These are phyloP conservation scores for Zymoseptoria pseudotritici DNA, from an alignment of 2,329 filamentous ascomycete species.

Conservation along the genomic window DNA sequence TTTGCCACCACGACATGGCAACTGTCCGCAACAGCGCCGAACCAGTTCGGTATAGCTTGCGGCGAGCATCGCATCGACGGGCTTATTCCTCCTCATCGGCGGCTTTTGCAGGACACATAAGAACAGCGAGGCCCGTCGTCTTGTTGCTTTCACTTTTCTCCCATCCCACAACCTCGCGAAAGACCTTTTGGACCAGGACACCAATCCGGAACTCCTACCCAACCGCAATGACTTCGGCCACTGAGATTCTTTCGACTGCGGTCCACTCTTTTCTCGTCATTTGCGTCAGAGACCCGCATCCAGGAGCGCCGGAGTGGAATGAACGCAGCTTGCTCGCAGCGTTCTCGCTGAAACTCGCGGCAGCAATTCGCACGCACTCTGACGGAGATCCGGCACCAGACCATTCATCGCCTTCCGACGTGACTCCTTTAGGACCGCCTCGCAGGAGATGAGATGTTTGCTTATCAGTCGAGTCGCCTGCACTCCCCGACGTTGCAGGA, in stretches of 20 bases:
- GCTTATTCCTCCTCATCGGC: not conserved
- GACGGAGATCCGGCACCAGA: not conserved
- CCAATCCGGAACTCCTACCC: not conserved
- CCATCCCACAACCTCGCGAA: not conserved
- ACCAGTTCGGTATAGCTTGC: constrained; percentile 3
- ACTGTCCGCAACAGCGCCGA: constrained; percentile 6
- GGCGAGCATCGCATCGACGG: constrained; percentile 2
- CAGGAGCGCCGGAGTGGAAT: not conserved
- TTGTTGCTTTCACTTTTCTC: not conserved
- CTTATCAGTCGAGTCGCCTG: not conserved
- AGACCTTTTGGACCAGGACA: not conserved
- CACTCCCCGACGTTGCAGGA: not conserved
- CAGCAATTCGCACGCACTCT: not conserved
- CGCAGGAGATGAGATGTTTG: not conserved
- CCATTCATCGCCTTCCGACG: not conserved
- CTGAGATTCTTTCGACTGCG: not conserved
- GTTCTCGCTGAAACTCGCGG: not conserved
- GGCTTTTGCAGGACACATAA: not conserved
- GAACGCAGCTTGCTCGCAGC: not conserved
- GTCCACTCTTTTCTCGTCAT: not conserved
- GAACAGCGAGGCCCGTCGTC: not conserved
- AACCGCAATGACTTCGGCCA: not conserved
- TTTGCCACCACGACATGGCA: not conserved
- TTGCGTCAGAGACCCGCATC: not conserved
- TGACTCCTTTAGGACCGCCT: not conserved